Evolutionary conservation across 352 stramenopile species (phyloP).

Genomic region (Albugo candida): DNA sequence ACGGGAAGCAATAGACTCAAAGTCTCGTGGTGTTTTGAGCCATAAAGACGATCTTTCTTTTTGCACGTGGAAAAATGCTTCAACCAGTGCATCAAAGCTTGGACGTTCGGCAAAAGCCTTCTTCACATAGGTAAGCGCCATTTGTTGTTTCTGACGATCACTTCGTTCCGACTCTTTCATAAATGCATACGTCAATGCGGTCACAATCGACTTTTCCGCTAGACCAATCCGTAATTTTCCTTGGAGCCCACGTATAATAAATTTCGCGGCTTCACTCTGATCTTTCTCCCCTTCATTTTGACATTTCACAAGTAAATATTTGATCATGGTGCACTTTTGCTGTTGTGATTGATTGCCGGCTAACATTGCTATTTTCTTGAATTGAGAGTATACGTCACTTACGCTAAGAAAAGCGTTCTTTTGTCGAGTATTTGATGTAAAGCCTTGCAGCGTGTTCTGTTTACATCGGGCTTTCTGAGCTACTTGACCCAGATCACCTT

Average conservation of each 20-base stretch:
- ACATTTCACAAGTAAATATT: conserved; percentile 87
- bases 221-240: conserved; percentile 97
- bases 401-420: conserved; percentile 84
- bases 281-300: conserved; percentile 32
- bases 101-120: conserved; percentile 95
- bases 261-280: conserved; percentile 85
- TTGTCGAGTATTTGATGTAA: conserved; percentile 18
- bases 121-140: conserved; percentile 88
- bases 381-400: conserved; percentile 71
- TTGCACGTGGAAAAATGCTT: conserved; percentile 66
- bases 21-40: conserved; percentile 20
- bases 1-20: conserved; percentile 7
- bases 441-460: conserved; percentile 72
- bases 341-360: conserved; percentile 92
- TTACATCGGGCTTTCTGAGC: conserved; percentile 86
- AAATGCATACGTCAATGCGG: conserved; percentile 92
- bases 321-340: conserved; percentile 95
- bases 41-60: conserved; percentile 16
- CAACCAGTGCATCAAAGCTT: conserved; percentile 88
- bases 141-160: conserved; percentile 76
- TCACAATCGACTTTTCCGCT: conserved; percentile 93
- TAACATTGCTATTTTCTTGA: conserved; percentile 88
- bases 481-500: conserved; percentile 95
- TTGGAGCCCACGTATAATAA: conserved; percentile 96
- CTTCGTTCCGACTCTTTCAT: conserved; percentile 68